A percentile compares a stretch with the other conserved stretches of the same genome.
Evolutionary conservation across 768 basidiomycete species (phyloP).

Genomic region (Hortiboletus campestris): DNA sequence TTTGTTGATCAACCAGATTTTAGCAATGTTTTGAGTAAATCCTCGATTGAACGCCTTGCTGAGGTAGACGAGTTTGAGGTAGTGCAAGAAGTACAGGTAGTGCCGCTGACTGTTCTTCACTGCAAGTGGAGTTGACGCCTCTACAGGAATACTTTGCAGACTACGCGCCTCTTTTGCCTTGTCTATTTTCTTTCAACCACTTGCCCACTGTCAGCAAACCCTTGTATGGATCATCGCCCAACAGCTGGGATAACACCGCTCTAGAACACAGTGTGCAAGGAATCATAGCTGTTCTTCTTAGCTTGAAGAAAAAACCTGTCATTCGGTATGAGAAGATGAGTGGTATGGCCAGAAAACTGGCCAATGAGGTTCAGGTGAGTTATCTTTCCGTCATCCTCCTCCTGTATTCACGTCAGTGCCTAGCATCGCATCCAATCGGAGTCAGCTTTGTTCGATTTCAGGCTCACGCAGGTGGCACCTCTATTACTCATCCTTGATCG

Average conservation of each 20-base stretch:
- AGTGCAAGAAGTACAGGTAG: slow-evolving; percentile 93
- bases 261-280: slow-evolving; percentile 79
- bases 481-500: slow-evolving; percentile 90
- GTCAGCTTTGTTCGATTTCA: slow-evolving; percentile 86
- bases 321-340: slow-evolving; percentile 96
- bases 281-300: slow-evolving; percentile 81
- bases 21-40: slow-evolving; percentile 89
- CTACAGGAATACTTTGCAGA: slow-evolving; percentile 96
- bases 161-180: slow-evolving; percentile 84
- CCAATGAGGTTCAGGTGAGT: slow-evolving; percentile 75
- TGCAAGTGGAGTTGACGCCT: not conserved
- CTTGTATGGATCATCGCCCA: slow-evolving; percentile 70
- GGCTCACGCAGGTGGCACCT: slow-evolving; percentile 84
- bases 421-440: slow-evolving; percentile 82
- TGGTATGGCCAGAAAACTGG: slow-evolving; percentile 86
- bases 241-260: slow-evolving; percentile 70
- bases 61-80: slow-evolving; percentile 96
- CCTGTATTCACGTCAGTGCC: slow-evolving; percentile 7
- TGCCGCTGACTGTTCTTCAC: slow-evolving; percentile 16
- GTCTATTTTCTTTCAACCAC: slow-evolving; percentile 84
- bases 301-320: slow-evolving; percentile 93
- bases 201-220: slow-evolving; percentile 59
- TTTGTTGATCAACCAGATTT: slow-evolving; percentile 61
- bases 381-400: not conserved
- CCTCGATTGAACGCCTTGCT: slow-evolving; percentile 87